Evolutionary conservation across 495 filamentous ascomycete species (phyloP), one percentile per base, ranked within the genome.

Genomic region (Penicillium tannophilum): DNA sequence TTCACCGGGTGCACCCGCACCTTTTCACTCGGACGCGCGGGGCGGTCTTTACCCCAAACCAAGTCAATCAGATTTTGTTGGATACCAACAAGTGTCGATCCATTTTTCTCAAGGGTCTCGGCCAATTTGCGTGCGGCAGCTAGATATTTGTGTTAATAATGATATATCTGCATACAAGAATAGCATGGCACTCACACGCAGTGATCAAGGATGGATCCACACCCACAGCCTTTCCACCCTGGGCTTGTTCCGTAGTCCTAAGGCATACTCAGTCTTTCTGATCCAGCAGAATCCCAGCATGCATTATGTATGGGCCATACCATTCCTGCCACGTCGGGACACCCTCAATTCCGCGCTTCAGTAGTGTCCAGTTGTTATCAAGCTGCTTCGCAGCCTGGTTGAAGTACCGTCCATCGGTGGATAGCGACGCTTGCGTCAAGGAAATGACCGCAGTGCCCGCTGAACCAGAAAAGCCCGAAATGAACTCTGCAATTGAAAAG

Each of bases 311-410:
- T 46, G 14, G 42, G 55, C 17, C 28, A 39, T 82, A 89, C 95
- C 95, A 99, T 73, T 99, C 95, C 72, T 97, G 92, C 91, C 94
- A 98, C 3, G 93, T 97, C 7, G 91, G 93, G 28, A 97, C 92
- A 70, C 96, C 92, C 63, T 92, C 89, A 17, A 96, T 75, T 6
- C 95, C 95, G 66, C 93, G 89, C 79, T 97, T 99, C 63, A 99
- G 76, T 11, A 99, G 83, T 41, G 82, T 70, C 95, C 95, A 99
- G 72, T 97, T 97, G 61, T 71, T 79, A 68, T 98, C 95, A 36
- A 99, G 84, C 72, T 99, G 93, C 65, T 94, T 89, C 46, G 86
- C 78, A 47, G 95, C 95, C 73, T 99, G 95, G 76, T 97, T 98
- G 80, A 98, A 98, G 75, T 99, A 99, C 44, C 95, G 88, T 23